These are phyloP conservation scores for Pleurozium schreberi DNA, from an alignment of 225 moss, liverwort and hornwort species.

Conservation along the genomic window DNA sequence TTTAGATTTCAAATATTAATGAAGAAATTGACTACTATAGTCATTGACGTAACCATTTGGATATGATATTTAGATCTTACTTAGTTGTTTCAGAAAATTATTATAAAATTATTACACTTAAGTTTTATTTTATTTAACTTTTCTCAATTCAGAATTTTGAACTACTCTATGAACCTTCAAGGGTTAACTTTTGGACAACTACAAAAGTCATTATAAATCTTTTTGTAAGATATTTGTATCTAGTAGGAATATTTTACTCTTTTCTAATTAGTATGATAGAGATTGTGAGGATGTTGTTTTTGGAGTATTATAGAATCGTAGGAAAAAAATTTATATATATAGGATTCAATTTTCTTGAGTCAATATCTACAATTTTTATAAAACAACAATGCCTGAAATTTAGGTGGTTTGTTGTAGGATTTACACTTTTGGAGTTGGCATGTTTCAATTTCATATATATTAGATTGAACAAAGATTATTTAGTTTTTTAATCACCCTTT, in stretches of 20 bases:
- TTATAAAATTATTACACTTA: too few species aligned
- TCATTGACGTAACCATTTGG: rapidly evolving
- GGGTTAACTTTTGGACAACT: not conserved
- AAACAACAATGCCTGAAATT: rapidly evolving
- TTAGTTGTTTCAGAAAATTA: too few species aligned
- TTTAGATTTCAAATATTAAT: not conserved
- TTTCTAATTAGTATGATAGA: not conserved
- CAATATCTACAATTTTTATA: not conserved
- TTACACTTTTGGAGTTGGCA: rapidly evolving
- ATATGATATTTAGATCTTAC: not conserved
- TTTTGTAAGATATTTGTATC: rapidly evolving
- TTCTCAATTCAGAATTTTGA: rapidly evolving
- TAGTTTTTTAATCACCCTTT: too few species aligned
- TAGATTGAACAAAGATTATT: too few species aligned
- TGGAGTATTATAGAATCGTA: not conserved
- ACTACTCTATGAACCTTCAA: not conserved
- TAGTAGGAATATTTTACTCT: not conserved
- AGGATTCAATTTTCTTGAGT: rapidly evolving
- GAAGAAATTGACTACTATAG: rapidly evolving
- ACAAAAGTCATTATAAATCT: not conserved
- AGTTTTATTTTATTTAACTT: too few species aligned
- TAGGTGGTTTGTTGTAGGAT: too few species aligned
- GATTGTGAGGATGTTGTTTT: too few species aligned
- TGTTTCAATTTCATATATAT: not conserved
- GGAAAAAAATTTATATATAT: not conserved